Conservation (phyloP, 352 stramenopile species). For the Chrysophaeum taylorii region DNA sequence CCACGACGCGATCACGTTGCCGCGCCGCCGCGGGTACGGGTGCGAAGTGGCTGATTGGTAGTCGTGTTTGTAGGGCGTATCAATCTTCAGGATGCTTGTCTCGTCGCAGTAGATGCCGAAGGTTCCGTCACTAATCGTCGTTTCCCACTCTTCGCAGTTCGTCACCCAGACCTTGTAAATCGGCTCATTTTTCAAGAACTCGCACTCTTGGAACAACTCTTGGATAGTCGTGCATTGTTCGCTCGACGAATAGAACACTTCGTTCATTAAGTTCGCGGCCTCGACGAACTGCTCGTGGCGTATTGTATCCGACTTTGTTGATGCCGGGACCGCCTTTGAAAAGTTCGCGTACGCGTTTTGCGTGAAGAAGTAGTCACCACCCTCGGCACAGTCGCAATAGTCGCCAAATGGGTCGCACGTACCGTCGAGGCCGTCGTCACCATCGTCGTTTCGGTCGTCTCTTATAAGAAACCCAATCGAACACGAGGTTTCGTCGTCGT, state of each 20-base stretch:
- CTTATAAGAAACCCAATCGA: not conserved
- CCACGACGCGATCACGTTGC: conserved; percentile 17
- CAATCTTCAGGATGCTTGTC: conserved; percentile 2
- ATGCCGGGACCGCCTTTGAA: not conserved
- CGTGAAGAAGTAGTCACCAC: not conserved
- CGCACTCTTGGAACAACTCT: not conserved
- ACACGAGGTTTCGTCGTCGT: not conserved
- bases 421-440: not conserved
- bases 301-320: not conserved
- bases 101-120: conserved; percentile 23
- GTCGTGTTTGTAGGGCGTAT: conserved; percentile 3
- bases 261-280: not conserved
- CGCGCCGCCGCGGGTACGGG: conserved; percentile 14
- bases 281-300: not conserved
- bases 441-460: too few relatives aligned
- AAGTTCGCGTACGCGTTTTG: conserved; percentile 11
- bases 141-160: conserved; percentile 17
- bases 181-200: not conserved
- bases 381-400: not conserved
- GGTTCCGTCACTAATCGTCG: conserved; percentile 13
- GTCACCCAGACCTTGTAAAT: conserved; percentile 3
- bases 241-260: not conserved
- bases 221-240: not conserved
- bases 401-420: not conserved
- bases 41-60: conserved; percentile 8